phyloP scores from a whole-genome alignment of 176 grass and related monocot genomes.

The Oryza coarctata region DNA sequence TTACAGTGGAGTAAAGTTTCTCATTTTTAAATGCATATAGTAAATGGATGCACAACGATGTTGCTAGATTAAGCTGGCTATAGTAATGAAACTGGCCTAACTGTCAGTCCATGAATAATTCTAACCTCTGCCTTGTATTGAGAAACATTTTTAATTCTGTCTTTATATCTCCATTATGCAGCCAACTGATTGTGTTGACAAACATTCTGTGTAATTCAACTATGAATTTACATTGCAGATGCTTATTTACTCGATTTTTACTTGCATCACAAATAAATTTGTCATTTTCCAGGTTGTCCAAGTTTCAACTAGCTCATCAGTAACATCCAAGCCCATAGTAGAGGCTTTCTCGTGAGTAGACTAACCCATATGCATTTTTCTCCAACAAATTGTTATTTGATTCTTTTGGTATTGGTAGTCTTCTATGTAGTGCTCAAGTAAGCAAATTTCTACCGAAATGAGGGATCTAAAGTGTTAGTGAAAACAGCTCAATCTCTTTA shows the following conservation, averaged over 20 bases:
- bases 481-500: neutral
- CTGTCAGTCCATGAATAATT: neutral
- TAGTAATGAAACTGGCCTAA: neutral
- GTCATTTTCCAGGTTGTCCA: constrained; percentile 71
- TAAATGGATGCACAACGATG: neutral
- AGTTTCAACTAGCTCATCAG: constrained; percentile 71
- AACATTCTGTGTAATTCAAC: neutral
- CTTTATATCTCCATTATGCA: constrained; percentile 6
- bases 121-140: constrained; percentile 11
- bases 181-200: neutral
- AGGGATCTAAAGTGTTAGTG: neutral
- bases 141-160: neutral
- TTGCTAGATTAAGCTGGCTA: neutral
- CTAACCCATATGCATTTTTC: neutral
- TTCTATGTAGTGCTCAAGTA: neutral
- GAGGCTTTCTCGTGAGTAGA: constrained; percentile 65
- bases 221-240: neutral
- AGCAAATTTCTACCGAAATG: neutral
- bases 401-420: neutral
- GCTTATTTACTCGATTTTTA: constrained; percentile 9
- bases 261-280: constrained; percentile 22
- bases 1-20: neutral
- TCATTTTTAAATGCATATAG: neutral
- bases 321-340: constrained; percentile 55
- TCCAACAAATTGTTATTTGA: neutral